Percentiles rank a stretch among this genome's conserved stretches.
These are phyloP conservation scores for Corallochytrium limacisporum DNA, from an alignment of 78 protist genomes.

Conservation along the genomic window DNA sequence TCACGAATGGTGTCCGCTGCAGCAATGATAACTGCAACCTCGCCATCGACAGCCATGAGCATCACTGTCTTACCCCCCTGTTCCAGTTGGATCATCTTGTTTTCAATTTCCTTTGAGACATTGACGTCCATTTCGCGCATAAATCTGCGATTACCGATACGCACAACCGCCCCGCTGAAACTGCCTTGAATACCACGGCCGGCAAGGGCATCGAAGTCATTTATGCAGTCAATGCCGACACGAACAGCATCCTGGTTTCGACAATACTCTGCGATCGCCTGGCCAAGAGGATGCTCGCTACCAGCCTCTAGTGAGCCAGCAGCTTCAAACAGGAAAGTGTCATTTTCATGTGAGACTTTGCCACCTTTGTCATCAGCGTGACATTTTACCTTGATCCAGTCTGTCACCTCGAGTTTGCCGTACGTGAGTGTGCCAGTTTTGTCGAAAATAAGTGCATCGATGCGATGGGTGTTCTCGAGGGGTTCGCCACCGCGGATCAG, in stretches of 20 bases:
- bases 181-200: not conserved
- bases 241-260: too few relatives aligned
- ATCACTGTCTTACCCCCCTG: constrained; percentile 29
- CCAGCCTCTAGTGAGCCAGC: not conserved
- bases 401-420: constrained; percentile 21
- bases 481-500: constrained; percentile 60
- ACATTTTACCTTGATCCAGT: not conserved
- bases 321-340: too few relatives aligned
- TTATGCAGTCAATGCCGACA: not conserved
- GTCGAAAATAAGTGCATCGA: constrained; percentile 43
- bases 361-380: not conserved
- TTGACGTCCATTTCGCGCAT: not conserved
- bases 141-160: constrained; percentile 4
- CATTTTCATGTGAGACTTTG: too few relatives aligned
- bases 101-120: not conserved
- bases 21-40: not conserved
- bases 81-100: not conserved
- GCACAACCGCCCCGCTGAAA: not conserved
- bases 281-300: constrained; percentile 21
- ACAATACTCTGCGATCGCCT: not conserved
- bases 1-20: not conserved
- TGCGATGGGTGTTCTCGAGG: constrained; percentile 37
- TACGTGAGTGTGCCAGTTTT: constrained; percentile 78
- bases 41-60: constrained; percentile 10
- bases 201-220: not conserved